A percentile compares a stretch with the other conserved stretches of the same genome.
Evolutionary conservation across 2,329 filamentous ascomycete genomes (phyloP).

Genomic region (Gnomoniopsis smithogilvyi): DNA sequence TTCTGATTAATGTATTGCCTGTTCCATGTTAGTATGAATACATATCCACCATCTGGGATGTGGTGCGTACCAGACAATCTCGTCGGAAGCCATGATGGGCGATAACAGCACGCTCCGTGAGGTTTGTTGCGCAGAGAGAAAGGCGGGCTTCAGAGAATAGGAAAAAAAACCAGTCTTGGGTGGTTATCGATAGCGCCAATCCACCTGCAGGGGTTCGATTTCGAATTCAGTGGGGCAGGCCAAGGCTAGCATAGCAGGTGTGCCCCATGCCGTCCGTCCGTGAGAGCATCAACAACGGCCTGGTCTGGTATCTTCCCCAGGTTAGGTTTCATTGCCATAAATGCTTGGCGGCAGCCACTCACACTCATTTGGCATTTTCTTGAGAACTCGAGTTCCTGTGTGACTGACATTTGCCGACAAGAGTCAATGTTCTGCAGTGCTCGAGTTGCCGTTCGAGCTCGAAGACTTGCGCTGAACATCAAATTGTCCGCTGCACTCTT

Average conservation of each 20-base stretch:
- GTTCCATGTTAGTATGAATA: slow-evolving; percentile 55
- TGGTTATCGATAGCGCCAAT: slow-evolving; percentile 16
- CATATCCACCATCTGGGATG: slow-evolving; percentile 71
- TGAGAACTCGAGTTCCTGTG: not conserved
- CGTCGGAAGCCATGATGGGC: slow-evolving; percentile 77
- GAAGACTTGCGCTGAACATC: not conserved
- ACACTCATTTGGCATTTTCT: not conserved
- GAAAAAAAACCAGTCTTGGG: slow-evolving; percentile 10
- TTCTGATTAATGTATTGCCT: slow-evolving; percentile 62
- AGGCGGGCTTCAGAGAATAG: slow-evolving; percentile 17
- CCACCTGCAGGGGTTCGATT: slow-evolving; percentile 1
- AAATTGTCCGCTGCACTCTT: not conserved
- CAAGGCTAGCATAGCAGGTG: not conserved
- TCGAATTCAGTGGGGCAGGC: not conserved
- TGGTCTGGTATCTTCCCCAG: no score
- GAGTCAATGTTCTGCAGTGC: slow-evolving; percentile 19
- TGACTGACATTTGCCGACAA: not conserved
- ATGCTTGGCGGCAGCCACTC: not conserved
- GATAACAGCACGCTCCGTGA: not conserved
- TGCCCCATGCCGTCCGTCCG: not conserved
- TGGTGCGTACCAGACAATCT: slow-evolving; percentile 79
- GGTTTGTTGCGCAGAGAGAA: slow-evolving; percentile 5
- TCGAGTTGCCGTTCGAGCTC: slow-evolving; percentile 12
- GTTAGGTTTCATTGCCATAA: no score
- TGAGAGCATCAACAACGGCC: not conserved